phyloP scores from a whole-genome alignment of 768 basidiomycete genomes.

The Scleroderma citrinum region DNA sequence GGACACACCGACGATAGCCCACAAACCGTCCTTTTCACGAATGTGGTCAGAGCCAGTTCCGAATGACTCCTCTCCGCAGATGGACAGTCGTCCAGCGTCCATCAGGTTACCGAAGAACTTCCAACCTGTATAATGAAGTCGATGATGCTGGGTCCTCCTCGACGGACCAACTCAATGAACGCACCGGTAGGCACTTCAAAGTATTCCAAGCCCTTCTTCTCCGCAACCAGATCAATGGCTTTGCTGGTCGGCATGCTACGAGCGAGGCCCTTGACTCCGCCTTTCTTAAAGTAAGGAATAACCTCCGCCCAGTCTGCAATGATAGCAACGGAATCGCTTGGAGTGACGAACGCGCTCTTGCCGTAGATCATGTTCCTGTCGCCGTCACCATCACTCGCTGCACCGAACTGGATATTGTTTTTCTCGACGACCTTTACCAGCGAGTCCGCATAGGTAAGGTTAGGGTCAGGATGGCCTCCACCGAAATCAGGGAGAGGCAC shows the following conservation, averaged over 20 bases:
- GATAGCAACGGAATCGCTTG: constrained; percentile 95
- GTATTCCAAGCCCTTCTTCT: constrained; percentile 86
- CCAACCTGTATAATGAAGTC: constrained; percentile 58
- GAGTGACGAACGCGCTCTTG: constrained; percentile 95
- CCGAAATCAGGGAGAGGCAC: constrained; percentile 92
- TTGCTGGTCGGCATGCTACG: constrained; percentile 97
- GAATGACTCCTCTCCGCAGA: constrained; percentile 98
- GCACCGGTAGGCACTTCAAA: constrained; percentile 96
- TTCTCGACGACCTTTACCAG: constrained; percentile 91
- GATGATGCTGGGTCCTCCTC: not conserved
- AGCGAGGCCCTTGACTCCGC: constrained; percentile 92
- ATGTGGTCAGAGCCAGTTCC: constrained; percentile 99
- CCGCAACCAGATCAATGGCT: constrained; percentile 92
- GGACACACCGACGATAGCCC: constrained; percentile 87
- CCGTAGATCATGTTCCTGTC: constrained; percentile 99
- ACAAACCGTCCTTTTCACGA: constrained; percentile 98
- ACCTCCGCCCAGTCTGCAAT: constrained; percentile 95
- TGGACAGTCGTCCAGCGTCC: constrained; percentile 96
- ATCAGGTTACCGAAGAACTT: constrained; percentile 99
- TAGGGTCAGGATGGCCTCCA: constrained; percentile 97
- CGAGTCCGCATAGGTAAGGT: constrained; percentile 92
- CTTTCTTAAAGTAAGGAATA: constrained; percentile 86
- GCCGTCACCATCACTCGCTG: constrained; percentile 95
- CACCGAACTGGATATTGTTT: constrained; percentile 84
- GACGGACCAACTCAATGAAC: constrained; percentile 11